Conservation (phyloP, 805 yeast species). For the Candida insectorum region DNA sequence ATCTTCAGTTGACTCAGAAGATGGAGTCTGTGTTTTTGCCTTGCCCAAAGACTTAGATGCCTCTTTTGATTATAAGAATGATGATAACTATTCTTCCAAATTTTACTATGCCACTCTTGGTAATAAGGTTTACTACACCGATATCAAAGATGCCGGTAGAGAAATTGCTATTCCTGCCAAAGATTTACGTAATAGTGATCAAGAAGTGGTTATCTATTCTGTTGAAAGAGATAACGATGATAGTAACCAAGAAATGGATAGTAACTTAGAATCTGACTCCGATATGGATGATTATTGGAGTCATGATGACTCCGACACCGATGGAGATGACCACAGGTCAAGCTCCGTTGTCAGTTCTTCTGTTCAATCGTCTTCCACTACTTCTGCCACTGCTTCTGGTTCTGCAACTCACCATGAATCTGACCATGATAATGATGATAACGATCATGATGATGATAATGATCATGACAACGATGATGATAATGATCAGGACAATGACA, state of each 20-base stretch:
- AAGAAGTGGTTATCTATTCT: conserved; percentile 3
- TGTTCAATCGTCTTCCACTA: not conserved
- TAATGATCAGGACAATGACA: not conserved
- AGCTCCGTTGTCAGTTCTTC: too few relatives aligned
- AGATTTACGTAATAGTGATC: conserved; percentile 1
- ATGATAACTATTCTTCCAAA: conserved; percentile 1
- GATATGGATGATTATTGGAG: not conserved
- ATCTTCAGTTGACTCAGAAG: conserved; percentile 1
- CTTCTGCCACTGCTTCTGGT: not conserved
- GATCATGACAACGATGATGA: conserved; percentile 1
- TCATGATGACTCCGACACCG: not conserved
- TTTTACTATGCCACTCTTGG: conserved; percentile 4
- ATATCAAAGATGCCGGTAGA: conserved; percentile 1
- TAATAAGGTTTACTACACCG: conserved; percentile 1
- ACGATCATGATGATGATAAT: not conserved
- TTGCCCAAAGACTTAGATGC: conserved; percentile 1
- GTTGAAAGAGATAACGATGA: conserved; percentile 2
- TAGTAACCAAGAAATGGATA: not conserved
- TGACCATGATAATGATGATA: conserved; percentile 1
- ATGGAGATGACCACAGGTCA: conserved; percentile 2
- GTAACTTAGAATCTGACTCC: conserved; percentile 1
- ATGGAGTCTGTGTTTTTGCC: conserved; percentile 2
- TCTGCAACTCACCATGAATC: not conserved
- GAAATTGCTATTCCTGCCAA: conserved; percentile 5
- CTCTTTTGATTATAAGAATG: conserved; percentile 1